phyloP scores from a whole-genome alignment of 495 filamentous ascomycete species.

The Annulohypoxylon stygium region DNA sequence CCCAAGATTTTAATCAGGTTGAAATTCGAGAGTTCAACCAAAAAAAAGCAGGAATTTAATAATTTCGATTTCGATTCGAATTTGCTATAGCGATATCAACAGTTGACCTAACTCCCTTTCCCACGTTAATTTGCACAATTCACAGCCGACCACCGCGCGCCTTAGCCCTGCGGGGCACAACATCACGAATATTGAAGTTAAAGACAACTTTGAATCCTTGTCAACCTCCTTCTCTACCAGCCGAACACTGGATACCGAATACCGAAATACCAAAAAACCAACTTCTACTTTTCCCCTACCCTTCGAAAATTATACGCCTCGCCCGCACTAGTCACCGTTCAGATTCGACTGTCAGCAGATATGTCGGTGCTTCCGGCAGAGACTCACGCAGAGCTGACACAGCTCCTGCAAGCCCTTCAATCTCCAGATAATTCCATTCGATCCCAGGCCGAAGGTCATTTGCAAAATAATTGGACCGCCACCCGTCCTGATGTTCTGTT shows the following conservation, averaged over 20 bases:
- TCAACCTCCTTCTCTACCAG: slow-evolving; percentile 22
- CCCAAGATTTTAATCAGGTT: slow-evolving; percentile 14
- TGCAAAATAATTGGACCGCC: slow-evolving; percentile 89
- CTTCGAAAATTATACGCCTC: slow-evolving; percentile 1
- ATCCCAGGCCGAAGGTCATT: slow-evolving; percentile 85
- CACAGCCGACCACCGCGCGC: slow-evolving; percentile 33
- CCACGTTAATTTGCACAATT: slow-evolving; percentile 16
- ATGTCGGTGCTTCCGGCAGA: slow-evolving; percentile 91
- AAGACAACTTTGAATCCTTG: slow-evolving; percentile 22
- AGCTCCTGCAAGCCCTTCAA: slow-evolving; percentile 87
- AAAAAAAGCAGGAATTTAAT: slow-evolving; percentile 1
- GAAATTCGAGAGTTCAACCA: neutral
- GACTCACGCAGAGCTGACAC: slow-evolving; percentile 81
- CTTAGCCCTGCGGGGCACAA: slow-evolving; percentile 50
- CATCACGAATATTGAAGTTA: slow-evolving; percentile 17
- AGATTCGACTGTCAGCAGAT: slow-evolving; percentile 43
- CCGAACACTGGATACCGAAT: neutral
- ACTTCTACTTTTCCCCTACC: slow-evolving; percentile 2
- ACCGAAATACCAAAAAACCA: neutral
- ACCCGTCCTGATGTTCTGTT: slow-evolving; percentile 85
- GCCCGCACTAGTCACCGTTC: slow-evolving; percentile 5
- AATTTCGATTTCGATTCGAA: neutral
- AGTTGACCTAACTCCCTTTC: neutral
- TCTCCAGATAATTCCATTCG: slow-evolving; percentile 90
- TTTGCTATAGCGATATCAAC: slow-evolving; percentile 12